Evolutionary conservation across 192 early-diverging fungal species (phyloP), one percentile per base, ranked within the genome.

Genomic region (Coemansia erecta): DNA sequence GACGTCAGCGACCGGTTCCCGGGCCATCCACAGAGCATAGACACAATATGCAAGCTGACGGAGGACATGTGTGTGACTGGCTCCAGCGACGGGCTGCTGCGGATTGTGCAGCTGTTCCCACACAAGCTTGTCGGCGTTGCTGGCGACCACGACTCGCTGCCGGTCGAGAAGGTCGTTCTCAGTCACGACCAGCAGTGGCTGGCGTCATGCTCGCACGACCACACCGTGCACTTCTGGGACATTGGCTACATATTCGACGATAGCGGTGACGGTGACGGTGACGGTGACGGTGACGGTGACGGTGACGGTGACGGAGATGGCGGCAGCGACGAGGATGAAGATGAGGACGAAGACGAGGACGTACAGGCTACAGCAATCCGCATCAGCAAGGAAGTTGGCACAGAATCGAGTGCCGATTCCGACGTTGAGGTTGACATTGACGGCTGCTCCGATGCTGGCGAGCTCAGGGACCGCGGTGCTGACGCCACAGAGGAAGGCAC

Each of bases 1-100:
- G 95, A 99, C 61, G 86, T 88, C 53, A 89, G 88, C 15, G 97
- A 99, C 77, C 85, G 97, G 15, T 91, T 97, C 63, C 82, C 91
- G 10, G 97, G 97, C 44, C 97, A 99, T 64, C 95, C 95, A 21
- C 84, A 84, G 51, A 90, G 91, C 19, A 91, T 99, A 39, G 91
- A 95, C 61, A 75, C 93, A 0, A 85, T 99, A 24, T 83, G 83
- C 66, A 90, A 89, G 68, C 73, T 97, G 45, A 87, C 87, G 24
- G 94, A 98, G 47, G 83, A 88, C 57, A 84, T 87, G 46, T 83
- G 97, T 10, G 84, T 87, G 18, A 99, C 97, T 0, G 97, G 95
- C 19, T 89, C 87, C 18, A 87, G 90, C 62, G 97, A 99, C 72
- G 97, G 97, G 22, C 85, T 97, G 31, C 85, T 92, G 59, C 77